Base-by-base conservation (phyloP, 2,329 filamentous ascomycete species). In the Shiraia sp. region DNA sequence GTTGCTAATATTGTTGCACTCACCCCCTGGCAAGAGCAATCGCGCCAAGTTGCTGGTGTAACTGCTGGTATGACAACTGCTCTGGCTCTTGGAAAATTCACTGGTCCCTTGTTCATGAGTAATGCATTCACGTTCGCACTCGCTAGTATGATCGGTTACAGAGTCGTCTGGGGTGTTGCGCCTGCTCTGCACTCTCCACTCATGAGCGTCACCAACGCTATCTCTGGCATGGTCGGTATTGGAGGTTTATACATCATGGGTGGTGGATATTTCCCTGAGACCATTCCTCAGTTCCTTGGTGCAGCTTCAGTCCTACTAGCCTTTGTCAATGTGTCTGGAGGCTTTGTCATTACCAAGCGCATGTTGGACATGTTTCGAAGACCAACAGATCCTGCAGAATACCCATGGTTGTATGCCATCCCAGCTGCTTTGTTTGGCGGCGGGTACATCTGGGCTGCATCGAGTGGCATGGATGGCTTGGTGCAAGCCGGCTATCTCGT, bases 131-230 rank as follows among this genome's bases (percentile, higher is more conserved):
- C 87, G 0, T 93, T 93, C 67, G 84, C 86, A 12, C 75, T 96
- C 32, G 88, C 90, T 33, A 88, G 88, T 57, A 74, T 96, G 19
- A 90, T 95, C 50, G 90, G 90, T 6, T 95, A 96, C 62, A 82
- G 90, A 34, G 88, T 88, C 5, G 88, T 95, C 16, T 95, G 90
- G 90, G 89, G 89, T 38, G 90, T 95, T 10, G 75, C 77, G 0
- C 90, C 90, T 6, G 88, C 90, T 25, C 76, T 96, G 4, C 90
- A 95, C 67, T 92, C 88, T 2, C 90, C 90, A 1, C 74, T 96
- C 4, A 95, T 96, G 90, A 91, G 87, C 55, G 90, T 95, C 25
- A 95, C 90, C 6, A 95, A 96, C 65, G 90, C 90, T 19, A 95
- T 95, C 56, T 93, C 88, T 23, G 89, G 86, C 69, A 73, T 96